These are phyloP conservation scores for Pilasporangium apinafurcum DNA, from an alignment of 352 stramenopile species.

Conservation along the genomic window DNA sequence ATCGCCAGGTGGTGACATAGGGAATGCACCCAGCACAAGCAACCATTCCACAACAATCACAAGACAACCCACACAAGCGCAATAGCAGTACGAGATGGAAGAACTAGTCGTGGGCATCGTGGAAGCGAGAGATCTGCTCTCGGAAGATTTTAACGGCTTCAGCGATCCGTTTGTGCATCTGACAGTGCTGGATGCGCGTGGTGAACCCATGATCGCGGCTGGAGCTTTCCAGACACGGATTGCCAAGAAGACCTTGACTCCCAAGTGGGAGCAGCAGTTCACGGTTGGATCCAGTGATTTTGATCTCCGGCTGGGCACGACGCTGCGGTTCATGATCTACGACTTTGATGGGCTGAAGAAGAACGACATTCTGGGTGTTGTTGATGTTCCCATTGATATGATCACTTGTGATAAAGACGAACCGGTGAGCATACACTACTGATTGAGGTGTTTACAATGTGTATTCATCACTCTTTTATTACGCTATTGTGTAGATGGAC, in stretches of 20 bases:
- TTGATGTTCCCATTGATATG: slow-evolving; percentile 57
- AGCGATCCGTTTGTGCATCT: slow-evolving; percentile 70
- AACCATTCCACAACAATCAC: no score
- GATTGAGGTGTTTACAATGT: neutral
- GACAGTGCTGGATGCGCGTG: slow-evolving; percentile 41
- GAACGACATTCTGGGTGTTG: slow-evolving; percentile 60
- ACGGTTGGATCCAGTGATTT: slow-evolving; percentile 33
- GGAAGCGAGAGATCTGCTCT: slow-evolving; percentile 50
- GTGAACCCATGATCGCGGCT: slow-evolving; percentile 24
- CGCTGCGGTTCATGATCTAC: slow-evolving; percentile 46
- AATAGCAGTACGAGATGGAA: no score
- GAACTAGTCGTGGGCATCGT: slow-evolving; percentile 42
- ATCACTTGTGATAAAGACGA: slow-evolving; percentile 24
- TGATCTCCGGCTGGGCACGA: slow-evolving; percentile 55
- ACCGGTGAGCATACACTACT: slow-evolving; percentile 4
- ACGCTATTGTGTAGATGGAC: slow-evolving; percentile 9
- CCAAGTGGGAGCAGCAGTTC: slow-evolving; percentile 43
- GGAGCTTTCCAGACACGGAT: slow-evolving; percentile 42
- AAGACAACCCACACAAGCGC: no score
- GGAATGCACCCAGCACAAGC: no score
- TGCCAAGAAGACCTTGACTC: slow-evolving; percentile 37
- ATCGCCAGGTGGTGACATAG: no score
- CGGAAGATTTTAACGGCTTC: slow-evolving; percentile 57
- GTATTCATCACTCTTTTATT: neutral
- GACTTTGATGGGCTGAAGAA: slow-evolving; percentile 58